A percentile compares a stretch with the other conserved stretches of the same genome.
phyloP scores from a whole-genome alignment of 192 early-diverging fungal genomes.

The Entophlyctis helioformis region DNA sequence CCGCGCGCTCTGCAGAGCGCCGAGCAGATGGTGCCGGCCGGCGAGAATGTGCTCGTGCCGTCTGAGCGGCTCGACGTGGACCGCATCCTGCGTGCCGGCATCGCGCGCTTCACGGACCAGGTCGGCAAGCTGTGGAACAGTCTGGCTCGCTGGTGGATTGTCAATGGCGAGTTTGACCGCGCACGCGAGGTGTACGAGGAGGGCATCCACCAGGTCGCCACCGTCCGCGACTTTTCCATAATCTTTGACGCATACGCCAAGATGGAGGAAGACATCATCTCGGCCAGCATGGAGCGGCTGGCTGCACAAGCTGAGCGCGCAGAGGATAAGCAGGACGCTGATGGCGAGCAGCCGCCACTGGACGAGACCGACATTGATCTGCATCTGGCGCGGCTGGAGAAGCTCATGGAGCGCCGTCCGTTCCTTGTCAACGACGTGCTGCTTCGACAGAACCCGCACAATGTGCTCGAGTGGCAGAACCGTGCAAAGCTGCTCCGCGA shows the following conservation, averaged over 20 bases:
- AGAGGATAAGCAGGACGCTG: conserved; percentile 11
- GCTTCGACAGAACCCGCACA: conserved; percentile 81
- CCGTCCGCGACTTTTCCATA: conserved; percentile 82
- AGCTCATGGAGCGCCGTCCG: conserved; percentile 82
- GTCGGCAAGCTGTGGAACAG: conserved; percentile 82
- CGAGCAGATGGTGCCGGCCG: conserved; percentile 20
- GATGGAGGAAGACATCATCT: conserved; percentile 73
- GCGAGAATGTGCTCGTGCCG: conserved; percentile 1
- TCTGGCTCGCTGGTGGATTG: conserved; percentile 71
- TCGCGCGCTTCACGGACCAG: conserved; percentile 66
- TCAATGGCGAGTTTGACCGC: conserved; percentile 64
- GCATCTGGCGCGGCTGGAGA: conserved; percentile 72
- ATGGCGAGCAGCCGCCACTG: conserved; percentile 23
- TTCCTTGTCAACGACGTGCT: conserved; percentile 90
- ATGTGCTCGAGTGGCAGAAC: conserved; percentile 84
- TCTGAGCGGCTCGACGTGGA: conserved; percentile 62
- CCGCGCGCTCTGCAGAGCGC: conserved; percentile 11
- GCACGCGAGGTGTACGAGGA: conserved; percentile 94
- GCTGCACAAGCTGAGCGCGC: conserved; percentile 24
- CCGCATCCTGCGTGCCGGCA: conserved; percentile 71
- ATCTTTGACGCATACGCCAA: conserved; percentile 96
- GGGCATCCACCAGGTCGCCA: conserved; percentile 63
- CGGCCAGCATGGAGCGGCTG: conserved; percentile 58
- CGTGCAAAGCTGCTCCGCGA: conserved; percentile 62
- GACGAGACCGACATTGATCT: conserved; percentile 66